Evolutionary conservation across 225 moss, liverwort and hornwort species (phyloP), one percentile per base, ranked within the genome.

Genomic region (Marchantia paleacea): DNA sequence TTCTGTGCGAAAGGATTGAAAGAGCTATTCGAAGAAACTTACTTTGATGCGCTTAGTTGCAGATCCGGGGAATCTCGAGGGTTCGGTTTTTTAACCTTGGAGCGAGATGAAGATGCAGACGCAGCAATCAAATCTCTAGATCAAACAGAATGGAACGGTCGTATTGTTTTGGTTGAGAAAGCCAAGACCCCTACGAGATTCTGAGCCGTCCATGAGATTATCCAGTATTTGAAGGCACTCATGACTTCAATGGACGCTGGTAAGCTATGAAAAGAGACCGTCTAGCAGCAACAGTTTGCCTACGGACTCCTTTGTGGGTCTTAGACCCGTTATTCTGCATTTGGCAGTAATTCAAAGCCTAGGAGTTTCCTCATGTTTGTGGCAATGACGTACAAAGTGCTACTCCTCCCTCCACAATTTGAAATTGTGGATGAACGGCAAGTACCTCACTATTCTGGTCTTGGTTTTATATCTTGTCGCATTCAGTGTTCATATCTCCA

Each of bases 131-230:
- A 86, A 57, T 75, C 89, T 51, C 80, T 89, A 30, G 89, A 89
- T 81, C 89, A 89, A 78, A 89, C 89, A 15, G 89, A 89, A 77
- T 89, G 89, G 89, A 89, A 89, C 80, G 89, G 89, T 62, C 89
- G 89, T 49, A 89, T 89, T 82, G 89, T 89, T 24, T 78, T 89
- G 84, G 89, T 89, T 78, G 89, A 89, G 84, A 89, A 89, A 78
- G 89, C 89, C 76, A 89, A 86, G 84, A 89, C 89, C 2, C 89
- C 89, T 19, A 89, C 89, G 73, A 82, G 89, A 18, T 89, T 89
- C 69, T 89, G 63, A 86, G 70, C 18, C 49, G 19, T 81, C 13
- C 61, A 58, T 80, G 69, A 73, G 55, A 63, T 63, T 78, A 48
- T 67, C 65, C 62, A 26, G 68, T 74, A 63, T 31, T 75, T 75